Evolutionary conservation across 805 yeast genomes (phyloP).

Genomic region (Metschnikowia anglica): DNA sequence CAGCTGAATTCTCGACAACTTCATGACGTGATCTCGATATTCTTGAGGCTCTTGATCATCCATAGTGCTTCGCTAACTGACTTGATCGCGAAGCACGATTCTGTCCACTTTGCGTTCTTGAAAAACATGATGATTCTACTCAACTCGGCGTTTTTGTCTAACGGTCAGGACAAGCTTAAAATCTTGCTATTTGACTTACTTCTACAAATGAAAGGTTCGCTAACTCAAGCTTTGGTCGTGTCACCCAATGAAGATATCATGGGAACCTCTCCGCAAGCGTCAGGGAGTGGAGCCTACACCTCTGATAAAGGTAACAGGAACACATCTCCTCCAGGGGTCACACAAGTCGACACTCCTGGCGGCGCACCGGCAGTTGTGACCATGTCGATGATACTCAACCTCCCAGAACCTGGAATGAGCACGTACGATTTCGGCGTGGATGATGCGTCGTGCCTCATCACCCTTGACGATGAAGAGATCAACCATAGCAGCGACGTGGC

Average conservation of each 20-base stretch:
- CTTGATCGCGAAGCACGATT: conserved; percentile 41
- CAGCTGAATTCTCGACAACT: conserved; percentile 13
- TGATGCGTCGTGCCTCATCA: conserved; percentile 10
- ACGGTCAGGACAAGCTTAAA: conserved; percentile 46
- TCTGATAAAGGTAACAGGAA: not conserved
- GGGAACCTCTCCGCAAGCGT: conserved; percentile 1
- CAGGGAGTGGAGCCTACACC: not conserved
- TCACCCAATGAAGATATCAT: conserved; percentile 13
- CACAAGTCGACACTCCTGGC: conserved; percentile 2
- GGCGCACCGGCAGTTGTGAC: conserved; percentile 7
- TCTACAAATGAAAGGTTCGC: conserved; percentile 48
- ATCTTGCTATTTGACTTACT: conserved; percentile 61
- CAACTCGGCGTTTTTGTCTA: conserved; percentile 39
- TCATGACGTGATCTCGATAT: conserved; percentile 42
- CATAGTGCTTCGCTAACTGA: conserved; percentile 51
- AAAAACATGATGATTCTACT: conserved; percentile 48
- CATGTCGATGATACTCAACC: conserved; percentile 25
- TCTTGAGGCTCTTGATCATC: conserved; percentile 55
- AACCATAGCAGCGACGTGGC: conserved; percentile 33
- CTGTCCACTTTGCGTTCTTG: conserved; percentile 47
- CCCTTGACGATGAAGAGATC: conserved; percentile 35
- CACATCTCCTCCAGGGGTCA: conserved; percentile 5
- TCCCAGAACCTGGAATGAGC: conserved; percentile 32
- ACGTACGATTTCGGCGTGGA: conserved; percentile 21
- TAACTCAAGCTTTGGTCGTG: conserved; percentile 22